These are phyloP conservation scores for Orbilia brochopaga DNA, from an alignment of 2,329 filamentous ascomycete genomes.

Conservation along the genomic window DNA sequence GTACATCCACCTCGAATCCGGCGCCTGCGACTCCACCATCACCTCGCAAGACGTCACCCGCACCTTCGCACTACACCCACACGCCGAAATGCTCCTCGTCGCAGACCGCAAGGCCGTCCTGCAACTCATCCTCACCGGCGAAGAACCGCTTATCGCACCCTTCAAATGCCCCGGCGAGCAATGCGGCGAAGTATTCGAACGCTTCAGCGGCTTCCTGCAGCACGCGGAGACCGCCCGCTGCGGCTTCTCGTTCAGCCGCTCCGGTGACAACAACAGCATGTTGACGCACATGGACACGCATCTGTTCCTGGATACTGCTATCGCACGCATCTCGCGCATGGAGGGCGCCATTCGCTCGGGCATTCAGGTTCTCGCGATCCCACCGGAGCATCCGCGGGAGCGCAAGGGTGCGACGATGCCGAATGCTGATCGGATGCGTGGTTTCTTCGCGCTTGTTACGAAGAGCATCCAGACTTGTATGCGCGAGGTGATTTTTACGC, in stretches of 20 bases:
- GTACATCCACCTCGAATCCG: slow-evolving; percentile 34
- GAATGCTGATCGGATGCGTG: slow-evolving; percentile 2
- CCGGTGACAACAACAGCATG: slow-evolving; percentile 23
- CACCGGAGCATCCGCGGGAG: slow-evolving; percentile 19
- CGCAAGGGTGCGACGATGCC: slow-evolving; percentile 10
- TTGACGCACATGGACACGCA: slow-evolving; percentile 29
- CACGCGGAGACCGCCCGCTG: slow-evolving; percentile 17
- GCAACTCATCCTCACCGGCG: slow-evolving; percentile 24
- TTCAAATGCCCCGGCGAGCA: slow-evolving; percentile 27
- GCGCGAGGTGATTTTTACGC: slow-evolving; percentile 15
- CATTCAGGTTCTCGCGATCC: slow-evolving; percentile 21
- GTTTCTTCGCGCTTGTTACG: slow-evolving; percentile 13
- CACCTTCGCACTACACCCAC: slow-evolving; percentile 29
- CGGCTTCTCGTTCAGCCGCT: slow-evolving; percentile 22
- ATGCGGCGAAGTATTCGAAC: slow-evolving; percentile 30
- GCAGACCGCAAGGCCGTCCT: slow-evolving; percentile 30
- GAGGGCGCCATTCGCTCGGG: slow-evolving; percentile 7
- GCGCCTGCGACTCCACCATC: slow-evolving; percentile 29
- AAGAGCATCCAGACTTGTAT: slow-evolving; percentile 19
- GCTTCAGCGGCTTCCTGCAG: slow-evolving; percentile 29
- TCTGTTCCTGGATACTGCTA: slow-evolving; percentile 26
- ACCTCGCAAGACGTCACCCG: slow-evolving; percentile 17
- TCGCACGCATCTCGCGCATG: slow-evolving; percentile 18
- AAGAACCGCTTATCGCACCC: background rate
- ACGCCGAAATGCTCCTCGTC: slow-evolving; percentile 23